phyloP scores from a whole-genome alignment of 1,284 basidiomycete genomes.

The Erythrobasidium hasegawianum region DNA sequence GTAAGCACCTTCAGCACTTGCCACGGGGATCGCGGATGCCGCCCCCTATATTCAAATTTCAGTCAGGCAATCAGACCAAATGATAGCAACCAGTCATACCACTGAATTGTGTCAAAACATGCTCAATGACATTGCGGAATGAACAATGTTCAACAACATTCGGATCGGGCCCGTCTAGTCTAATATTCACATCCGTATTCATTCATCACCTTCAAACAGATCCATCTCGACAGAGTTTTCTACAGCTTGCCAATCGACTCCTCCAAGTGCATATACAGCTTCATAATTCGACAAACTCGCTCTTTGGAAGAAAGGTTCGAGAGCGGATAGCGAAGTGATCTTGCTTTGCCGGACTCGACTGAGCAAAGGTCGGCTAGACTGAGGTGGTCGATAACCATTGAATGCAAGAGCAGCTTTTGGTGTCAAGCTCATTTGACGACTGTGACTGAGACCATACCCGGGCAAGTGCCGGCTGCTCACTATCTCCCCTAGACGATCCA shows the following conservation, averaged over 20 bases:
- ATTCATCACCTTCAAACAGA: constrained; percentile 65
- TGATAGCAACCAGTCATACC: no score
- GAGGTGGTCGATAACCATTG: constrained; percentile 9
- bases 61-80: no score
- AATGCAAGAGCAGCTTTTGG: constrained; percentile 6
- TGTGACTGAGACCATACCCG: constrained; percentile 7
- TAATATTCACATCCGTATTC: neutral
- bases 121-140: no score
- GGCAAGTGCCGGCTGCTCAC: constrained; percentile 42
- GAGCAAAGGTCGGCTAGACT: constrained; percentile 69
- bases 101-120: no score
- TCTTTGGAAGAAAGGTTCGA: constrained; percentile 80
- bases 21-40: no score
- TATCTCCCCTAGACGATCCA: constrained; percentile 85
- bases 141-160: no score
- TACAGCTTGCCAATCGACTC: constrained; percentile 78
- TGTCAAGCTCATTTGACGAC: constrained; percentile 3
- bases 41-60: no score
- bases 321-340: constrained; percentile 73
- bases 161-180: no score
- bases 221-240: constrained; percentile 74
- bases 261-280: constrained; percentile 68
- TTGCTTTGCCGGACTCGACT: constrained; percentile 56
- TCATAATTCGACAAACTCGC: constrained; percentile 85
- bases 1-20: no score